A percentile compares a stretch with the other conserved stretches of the same genome.
Evolutionary conservation across 106 monocot genomes (phyloP).

Genomic region (Cymbidium sinense): DNA sequence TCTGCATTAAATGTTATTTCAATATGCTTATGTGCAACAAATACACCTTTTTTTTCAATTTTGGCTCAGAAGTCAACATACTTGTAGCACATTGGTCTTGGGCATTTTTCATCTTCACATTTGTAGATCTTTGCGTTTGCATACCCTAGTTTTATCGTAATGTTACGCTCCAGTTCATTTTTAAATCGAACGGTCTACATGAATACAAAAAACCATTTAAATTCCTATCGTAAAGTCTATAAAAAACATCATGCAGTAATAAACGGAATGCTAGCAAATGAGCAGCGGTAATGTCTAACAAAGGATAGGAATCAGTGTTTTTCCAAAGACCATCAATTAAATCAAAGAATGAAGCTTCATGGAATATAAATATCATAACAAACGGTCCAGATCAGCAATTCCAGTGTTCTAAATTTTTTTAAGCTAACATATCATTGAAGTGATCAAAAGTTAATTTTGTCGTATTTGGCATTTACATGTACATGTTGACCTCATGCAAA

Average conservation of each 20-base stretch:
- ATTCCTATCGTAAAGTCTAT: background rate
- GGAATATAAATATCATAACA: background rate
- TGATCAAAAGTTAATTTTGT: background rate
- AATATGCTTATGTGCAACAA: background rate
- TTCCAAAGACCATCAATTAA: background rate
- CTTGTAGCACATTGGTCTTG: constrained; percentile 94
- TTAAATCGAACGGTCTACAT: constrained; percentile 92
- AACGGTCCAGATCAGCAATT: background rate
- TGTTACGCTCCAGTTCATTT: constrained; percentile 92
- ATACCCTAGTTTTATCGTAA: constrained; percentile 96
- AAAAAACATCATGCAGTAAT: background rate
- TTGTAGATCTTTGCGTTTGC: constrained; percentile 98
- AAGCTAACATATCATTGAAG: background rate
- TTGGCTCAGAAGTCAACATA: constrained; percentile 22
- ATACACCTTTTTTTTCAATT: background rate
- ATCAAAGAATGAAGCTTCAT: background rate
- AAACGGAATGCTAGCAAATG: background rate
- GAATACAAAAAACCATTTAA: constrained; percentile 1
- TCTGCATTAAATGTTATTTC: constrained; percentile 31
- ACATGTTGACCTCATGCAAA: background rate
- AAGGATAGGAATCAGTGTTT: background rate
- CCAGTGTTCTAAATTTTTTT: background rate
- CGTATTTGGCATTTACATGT: background rate
- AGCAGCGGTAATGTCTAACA: background rate
- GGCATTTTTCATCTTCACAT: constrained; percentile 96